Percentiles rank a stretch among this genome's conserved stretches.
phyloP scores from a whole-genome alignment of 345 rosid genomes.

The Pistacia atlantica region DNA sequence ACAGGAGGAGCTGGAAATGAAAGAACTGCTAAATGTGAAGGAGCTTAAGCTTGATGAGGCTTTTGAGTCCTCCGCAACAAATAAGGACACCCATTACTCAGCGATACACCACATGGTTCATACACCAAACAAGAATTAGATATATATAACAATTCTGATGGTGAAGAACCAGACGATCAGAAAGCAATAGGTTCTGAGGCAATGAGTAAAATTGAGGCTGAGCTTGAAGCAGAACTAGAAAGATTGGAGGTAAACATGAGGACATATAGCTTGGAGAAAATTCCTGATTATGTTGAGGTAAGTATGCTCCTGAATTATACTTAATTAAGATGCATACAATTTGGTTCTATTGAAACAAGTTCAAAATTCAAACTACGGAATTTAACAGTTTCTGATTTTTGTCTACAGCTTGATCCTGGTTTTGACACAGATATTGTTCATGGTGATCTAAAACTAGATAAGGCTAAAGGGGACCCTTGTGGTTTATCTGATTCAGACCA shows the following conservation, averaged over 20 bases:
- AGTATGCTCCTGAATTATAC: background rate
- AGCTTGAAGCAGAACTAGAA: conserved; percentile 43
- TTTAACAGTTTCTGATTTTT: background rate
- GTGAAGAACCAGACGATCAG: conserved; percentile 8
- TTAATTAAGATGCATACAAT: background rate
- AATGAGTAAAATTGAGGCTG: conserved; percentile 41
- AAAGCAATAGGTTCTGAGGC: conserved; percentile 16
- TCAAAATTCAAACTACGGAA: background rate
- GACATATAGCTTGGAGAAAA: conserved; percentile 13
- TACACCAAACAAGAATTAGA: background rate
- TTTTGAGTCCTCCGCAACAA: background rate
- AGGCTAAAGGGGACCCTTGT: conserved; percentile 5
- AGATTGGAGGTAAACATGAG: conserved; percentile 31
- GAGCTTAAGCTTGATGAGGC: conserved; percentile 14
- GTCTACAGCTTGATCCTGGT: conserved; percentile 20
- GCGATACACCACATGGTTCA: background rate
- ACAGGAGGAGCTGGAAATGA: conserved; percentile 43
- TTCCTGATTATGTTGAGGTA: conserved; percentile 25
- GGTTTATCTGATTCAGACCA: conserved; percentile 17
- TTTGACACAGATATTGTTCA: conserved; percentile 4
- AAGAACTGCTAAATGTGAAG: conserved; percentile 24
- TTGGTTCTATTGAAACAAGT: background rate
- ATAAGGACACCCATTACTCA: background rate
- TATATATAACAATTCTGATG: background rate
- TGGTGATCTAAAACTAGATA: conserved; percentile 14